A percentile compares a stretch with the other conserved stretches of the same genome.
phyloP scores from a whole-genome alignment of 306 rosid species.

The Begonia masoniana region DNA sequence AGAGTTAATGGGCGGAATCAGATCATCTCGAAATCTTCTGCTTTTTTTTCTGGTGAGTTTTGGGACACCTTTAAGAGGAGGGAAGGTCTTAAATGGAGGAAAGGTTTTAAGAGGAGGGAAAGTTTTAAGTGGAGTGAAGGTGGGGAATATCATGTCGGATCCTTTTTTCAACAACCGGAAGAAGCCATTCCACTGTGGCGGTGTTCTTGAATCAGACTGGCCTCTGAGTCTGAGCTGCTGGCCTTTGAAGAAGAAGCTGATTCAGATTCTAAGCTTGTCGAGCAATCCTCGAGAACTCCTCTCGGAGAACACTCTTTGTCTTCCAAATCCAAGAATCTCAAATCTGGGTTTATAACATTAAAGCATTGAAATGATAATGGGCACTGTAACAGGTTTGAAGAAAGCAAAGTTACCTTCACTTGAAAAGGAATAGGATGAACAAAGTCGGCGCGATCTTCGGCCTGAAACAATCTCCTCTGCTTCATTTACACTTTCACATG shows the following conservation, averaged over 20 bases:
- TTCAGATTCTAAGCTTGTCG: conserved; percentile 33
- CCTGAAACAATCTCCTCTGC: conserved; percentile 10
- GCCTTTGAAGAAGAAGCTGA: conserved; percentile 41
- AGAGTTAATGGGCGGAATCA: conserved; percentile 34
- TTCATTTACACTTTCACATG: conserved; percentile 20
- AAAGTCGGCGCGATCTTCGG: conserved; percentile 30
- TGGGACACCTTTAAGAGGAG: conserved; percentile 38
- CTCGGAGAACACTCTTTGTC: conserved; percentile 25
- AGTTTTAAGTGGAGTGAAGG: conserved; percentile 13
- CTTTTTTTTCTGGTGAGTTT: conserved; percentile 64
- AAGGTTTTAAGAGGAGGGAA: conserved; percentile 16
- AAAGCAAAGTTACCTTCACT: conserved; percentile 25
- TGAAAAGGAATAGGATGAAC: conserved; percentile 52
- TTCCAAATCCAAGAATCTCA: conserved; percentile 28
- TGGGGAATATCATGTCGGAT: conserved; percentile 37
- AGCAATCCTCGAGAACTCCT: conserved; percentile 14
- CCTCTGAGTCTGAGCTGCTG: conserved; percentile 58
- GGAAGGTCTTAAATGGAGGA: conserved; percentile 43
- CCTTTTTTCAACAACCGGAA: conserved; percentile 52
- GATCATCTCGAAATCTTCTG: conserved; percentile 55
- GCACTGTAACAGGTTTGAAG: neutral
- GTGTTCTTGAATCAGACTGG: conserved; percentile 15
- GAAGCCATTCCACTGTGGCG: conserved; percentile 48
- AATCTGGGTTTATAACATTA: conserved; percentile 22
- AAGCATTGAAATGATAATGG: neutral